Conservation (phyloP, 176 grass and related monocot genomes). For the Rhynchospora pubera region DNA sequence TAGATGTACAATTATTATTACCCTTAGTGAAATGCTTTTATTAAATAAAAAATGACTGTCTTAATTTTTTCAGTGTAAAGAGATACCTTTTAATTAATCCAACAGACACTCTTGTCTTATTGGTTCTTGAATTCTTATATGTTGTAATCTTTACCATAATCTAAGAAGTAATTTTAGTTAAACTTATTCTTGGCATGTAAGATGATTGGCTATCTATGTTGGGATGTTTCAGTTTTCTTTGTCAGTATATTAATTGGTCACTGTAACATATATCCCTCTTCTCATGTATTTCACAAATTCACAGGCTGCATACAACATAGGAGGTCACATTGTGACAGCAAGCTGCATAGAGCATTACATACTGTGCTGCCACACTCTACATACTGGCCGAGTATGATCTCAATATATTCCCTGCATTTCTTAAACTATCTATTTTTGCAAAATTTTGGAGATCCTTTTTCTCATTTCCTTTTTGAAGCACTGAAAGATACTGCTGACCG, state of each 20-base stretch:
- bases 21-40: too few relatives aligned
- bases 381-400: slow-evolving; percentile 53
- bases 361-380: slow-evolving; percentile 46
- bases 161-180: neutral
- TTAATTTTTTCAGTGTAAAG: too few relatives aligned
- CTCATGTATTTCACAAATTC: slow-evolving; percentile 22
- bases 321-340: slow-evolving; percentile 59
- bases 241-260: slow-evolving; percentile 1
- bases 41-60: too few relatives aligned
- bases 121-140: neutral
- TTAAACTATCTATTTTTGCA: neutral
- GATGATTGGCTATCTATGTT: neutral
- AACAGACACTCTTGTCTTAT: neutral
- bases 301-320: slow-evolving; percentile 93
- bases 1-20: too few relatives aligned
- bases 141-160: neutral
- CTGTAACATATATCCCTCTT: neutral
- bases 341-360: slow-evolving; percentile 71
- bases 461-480: neutral
- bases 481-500: neutral
- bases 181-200: neutral
- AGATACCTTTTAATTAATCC: neutral
- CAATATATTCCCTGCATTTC: neutral
- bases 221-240: neutral
- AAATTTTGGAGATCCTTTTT: neutral